A percentile compares a stretch with the other conserved stretches of the same genome.
These are phyloP conservation scores for Aspergillus funiculosus DNA, from an alignment of 495 filamentous ascomycete species.

Conservation along the genomic window DNA sequence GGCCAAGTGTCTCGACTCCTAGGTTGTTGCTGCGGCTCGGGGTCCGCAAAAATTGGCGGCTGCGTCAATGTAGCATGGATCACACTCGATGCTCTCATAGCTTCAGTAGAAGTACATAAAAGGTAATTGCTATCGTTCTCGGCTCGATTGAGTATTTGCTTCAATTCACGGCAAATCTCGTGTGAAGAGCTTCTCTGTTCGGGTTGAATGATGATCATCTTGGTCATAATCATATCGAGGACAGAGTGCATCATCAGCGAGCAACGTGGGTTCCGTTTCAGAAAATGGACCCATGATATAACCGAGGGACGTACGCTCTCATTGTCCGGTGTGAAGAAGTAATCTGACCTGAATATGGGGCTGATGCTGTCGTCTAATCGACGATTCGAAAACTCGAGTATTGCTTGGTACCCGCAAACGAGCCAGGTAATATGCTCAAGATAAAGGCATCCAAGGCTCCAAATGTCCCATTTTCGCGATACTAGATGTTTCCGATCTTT, in stretches of 20 bases:
- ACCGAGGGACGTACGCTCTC: constrained; percentile 1
- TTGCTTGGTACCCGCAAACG: not conserved
- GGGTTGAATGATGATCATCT: constrained; percentile 13
- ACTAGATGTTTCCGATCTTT: not conserved
- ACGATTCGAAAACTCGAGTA: not conserved
- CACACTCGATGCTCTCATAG: too few relatives aligned
- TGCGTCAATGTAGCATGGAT: too few relatives aligned
- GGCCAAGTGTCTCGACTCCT: too few relatives aligned
- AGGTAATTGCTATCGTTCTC: not conserved
- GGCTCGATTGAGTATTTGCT: not conserved
- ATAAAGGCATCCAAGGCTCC: not conserved
- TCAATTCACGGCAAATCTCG: not conserved
- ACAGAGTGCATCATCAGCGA: constrained; percentile 5
- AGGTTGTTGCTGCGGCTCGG: too few relatives aligned
- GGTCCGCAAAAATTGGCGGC: too few relatives aligned
- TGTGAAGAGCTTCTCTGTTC: not conserved
- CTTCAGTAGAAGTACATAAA: too few relatives aligned
- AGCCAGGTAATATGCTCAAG: not conserved
- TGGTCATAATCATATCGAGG: constrained; percentile 9
- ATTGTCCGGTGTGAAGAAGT: constrained; percentile 4
- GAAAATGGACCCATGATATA: constrained; percentile 1
- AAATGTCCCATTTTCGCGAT: not conserved
- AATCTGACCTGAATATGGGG: not conserved
- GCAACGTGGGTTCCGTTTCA: not conserved
- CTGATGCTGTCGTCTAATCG: not conserved